Base-by-base conservation (phyloP, 768 basidiomycete genomes). In the Naganishia kalamii region DNA sequence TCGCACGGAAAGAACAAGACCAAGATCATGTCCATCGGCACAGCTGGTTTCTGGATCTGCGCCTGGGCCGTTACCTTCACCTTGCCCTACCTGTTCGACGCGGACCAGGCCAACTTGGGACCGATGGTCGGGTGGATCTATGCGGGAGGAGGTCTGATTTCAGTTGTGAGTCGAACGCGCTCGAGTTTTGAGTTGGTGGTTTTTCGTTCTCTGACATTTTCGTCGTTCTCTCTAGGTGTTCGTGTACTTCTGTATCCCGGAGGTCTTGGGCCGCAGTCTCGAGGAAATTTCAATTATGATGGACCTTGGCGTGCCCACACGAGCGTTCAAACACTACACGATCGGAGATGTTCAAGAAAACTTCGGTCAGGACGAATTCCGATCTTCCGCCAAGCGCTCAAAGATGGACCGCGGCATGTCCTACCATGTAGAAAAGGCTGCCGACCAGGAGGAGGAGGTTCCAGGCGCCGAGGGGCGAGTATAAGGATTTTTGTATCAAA, bases 41-140 rank as follows among this genome's bases (percentile, higher is more conserved):
- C 78, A 12, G 74, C 77, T 29, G 66, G 68, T n/a, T 79, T 79
- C 74, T 79, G 78, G 78, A 66, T 77, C 21, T 66, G 65, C 44
- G 75, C 78, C 5, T 79, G 74, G 74, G 76, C 69, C 44, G 72
- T 74, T 35, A 74, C 76, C 5, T 78, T 77, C 64, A 78, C 77
- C 48, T 67, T 77, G 21, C 78, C 78, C 1, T 79, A 78, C 64
- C 65, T 78, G n/a, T 75, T 74, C 70, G 68, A 73, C 62, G 63
- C 63, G 17, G 60, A 63, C 10, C 65, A 70, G 40, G 73, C 75
- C 21, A 68, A 67, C 54, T 62, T 75, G 33, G 72, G 71, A 17
- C 70, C 75, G 5, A 76, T 75, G 75, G 73, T 78, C 27, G 75
- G 78, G 17, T 79, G 61, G 63, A 71, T 73, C 49, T 73, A 73